Conservation (phyloP, 208 protist genomes). For the Crithidia thermophila region DNA sequence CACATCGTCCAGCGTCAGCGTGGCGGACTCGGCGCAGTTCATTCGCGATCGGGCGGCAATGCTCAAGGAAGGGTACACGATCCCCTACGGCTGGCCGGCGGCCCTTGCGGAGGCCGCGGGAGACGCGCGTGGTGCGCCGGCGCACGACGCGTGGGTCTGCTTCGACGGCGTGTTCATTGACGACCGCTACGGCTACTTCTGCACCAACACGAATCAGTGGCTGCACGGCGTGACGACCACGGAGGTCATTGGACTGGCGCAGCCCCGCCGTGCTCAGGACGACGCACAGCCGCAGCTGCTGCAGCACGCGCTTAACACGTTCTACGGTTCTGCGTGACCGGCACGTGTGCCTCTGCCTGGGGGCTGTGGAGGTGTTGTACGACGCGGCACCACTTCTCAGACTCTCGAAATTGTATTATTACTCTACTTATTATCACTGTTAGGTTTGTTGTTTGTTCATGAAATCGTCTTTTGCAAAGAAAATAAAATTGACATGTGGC, state of each 20-base stretch:
- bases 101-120: constrained; percentile 52
- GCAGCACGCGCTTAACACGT: constrained; percentile 36
- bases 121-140: constrained; percentile 18
- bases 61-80: constrained; percentile 59
- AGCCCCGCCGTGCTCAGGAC: constrained; percentile 29
- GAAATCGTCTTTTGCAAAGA: too few species aligned
- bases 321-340: constrained; percentile 33
- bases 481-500: too few species aligned
- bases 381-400: too few species aligned
- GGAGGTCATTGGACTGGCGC: constrained; percentile 84
- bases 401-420: too few species aligned
- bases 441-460: too few species aligned
- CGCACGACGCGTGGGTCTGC: constrained; percentile 46
- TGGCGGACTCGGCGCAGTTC: constrained; percentile 25
- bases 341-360: background rate
- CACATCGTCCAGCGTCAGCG: background rate
- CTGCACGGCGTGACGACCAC: constrained; percentile 79
- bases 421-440: too few species aligned
- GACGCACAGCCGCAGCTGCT: constrained; percentile 16
- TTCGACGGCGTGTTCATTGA: constrained; percentile 87
- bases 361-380: too few species aligned
- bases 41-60: constrained; percentile 49
- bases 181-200: constrained; percentile 82
- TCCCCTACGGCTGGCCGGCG: constrained; percentile 68
- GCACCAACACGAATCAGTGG: constrained; percentile 78